phyloP scores from a whole-genome alignment of 805 yeast genomes.

The Starmerella gropengiesseri region DNA sequence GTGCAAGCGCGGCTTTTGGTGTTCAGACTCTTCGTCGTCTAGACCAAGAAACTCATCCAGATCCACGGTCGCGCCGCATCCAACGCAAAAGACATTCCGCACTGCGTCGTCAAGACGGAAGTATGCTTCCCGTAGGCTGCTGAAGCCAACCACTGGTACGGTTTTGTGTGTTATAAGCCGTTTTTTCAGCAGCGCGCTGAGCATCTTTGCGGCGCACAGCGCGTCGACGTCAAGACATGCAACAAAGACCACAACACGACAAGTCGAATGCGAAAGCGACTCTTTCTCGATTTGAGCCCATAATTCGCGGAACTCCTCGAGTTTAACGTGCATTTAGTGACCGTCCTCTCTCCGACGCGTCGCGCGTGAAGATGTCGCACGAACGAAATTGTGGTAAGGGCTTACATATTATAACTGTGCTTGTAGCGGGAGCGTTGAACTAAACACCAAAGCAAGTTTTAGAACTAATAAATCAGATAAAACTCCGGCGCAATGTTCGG shows the following conservation, averaged over 20 bases:
- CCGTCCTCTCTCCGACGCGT: constrained; percentile 3
- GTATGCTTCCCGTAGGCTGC: constrained; percentile 57
- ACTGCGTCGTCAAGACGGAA: constrained; percentile 59
- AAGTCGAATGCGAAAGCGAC: constrained; percentile 85
- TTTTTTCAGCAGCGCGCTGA: constrained; percentile 58
- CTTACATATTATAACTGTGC: neutral
- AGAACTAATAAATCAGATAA: too few species aligned
- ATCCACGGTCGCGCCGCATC: constrained; percentile 91
- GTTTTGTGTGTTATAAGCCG: constrained; percentile 79
- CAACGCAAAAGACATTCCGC: constrained; percentile 63
- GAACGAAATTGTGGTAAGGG: constrained; percentile 1
- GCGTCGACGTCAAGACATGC: constrained; percentile 89
- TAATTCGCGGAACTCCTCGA: constrained; percentile 54
- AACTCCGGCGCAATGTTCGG: too few species aligned
- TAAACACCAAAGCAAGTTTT: constrained; percentile 2
- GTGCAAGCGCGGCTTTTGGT: constrained; percentile 44
- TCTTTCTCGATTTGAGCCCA: constrained; percentile 57
- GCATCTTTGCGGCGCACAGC: constrained; percentile 72
- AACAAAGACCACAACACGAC: constrained; percentile 75
- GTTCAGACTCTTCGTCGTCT: constrained; percentile 22
- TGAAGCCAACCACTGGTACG: constrained; percentile 86
- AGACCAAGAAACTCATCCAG: constrained; percentile 45
- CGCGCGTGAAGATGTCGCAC: neutral
- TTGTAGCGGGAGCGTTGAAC: neutral
- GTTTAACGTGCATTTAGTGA: constrained; percentile 56